phyloP scores from a whole-genome alignment of 371 early-diverging fungal genomes.

The Actinomortierella ambigua region DNA sequence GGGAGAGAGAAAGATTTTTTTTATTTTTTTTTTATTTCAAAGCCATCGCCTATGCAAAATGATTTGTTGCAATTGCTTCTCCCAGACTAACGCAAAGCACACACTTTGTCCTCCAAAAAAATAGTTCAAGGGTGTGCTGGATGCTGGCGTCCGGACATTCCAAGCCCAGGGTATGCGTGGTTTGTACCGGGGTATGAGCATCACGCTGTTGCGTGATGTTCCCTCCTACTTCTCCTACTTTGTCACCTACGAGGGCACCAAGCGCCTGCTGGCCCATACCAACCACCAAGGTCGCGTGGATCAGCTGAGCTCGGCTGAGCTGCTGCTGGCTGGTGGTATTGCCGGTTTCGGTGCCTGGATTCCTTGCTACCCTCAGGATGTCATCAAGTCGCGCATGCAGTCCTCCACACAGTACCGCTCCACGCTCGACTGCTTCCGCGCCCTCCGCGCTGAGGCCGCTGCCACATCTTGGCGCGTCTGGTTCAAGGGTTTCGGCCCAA shows the following conservation, averaged over 20 bases:
- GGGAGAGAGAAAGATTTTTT: background rate
- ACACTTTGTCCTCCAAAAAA: background rate
- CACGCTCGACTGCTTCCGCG: constrained; percentile 51
- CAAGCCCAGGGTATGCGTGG: constrained; percentile 70
- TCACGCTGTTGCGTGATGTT: constrained; percentile 82
- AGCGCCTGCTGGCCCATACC: constrained; percentile 57
- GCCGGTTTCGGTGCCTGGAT: constrained; percentile 89
- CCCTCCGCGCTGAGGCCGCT: constrained; percentile 51
- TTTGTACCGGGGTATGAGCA: constrained; percentile 81
- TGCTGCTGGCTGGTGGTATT: constrained; percentile 83
- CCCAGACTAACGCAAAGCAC: background rate
- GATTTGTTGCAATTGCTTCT: background rate
- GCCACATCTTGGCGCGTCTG: constrained; percentile 61
- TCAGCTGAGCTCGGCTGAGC: constrained; percentile 58
- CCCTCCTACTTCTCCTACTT: constrained; percentile 90
- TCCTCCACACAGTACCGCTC: constrained; percentile 50
- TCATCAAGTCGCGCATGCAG: constrained; percentile 84
- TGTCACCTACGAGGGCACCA: constrained; percentile 72
- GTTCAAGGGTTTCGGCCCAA: constrained; percentile 84
- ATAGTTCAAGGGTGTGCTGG: constrained; percentile 74
- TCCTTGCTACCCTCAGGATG: constrained; percentile 89
- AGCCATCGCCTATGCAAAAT: background rate
- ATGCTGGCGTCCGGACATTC: constrained; percentile 77
- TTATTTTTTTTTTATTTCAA: constrained; percentile 1
- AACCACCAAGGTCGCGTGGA: constrained; percentile 54